Conservation (phyloP, 345 rosid species). For the Pistacia vera region DNA sequence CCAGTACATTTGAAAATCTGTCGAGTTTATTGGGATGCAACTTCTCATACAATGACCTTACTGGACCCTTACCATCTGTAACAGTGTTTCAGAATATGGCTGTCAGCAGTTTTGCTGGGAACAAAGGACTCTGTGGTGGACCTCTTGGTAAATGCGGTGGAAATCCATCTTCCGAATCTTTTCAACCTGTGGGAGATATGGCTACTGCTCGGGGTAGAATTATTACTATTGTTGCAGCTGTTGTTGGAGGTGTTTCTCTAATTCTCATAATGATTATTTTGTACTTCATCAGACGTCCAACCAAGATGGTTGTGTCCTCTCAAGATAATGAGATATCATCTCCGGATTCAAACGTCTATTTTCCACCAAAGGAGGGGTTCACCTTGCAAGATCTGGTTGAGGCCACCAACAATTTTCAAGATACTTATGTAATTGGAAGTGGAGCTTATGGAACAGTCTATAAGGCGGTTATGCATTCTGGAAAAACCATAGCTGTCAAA, state of each 20-base stretch:
- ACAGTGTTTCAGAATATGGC: conserved; percentile 66
- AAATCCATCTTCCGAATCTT: conserved; percentile 39
- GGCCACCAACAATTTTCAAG: conserved; percentile 76
- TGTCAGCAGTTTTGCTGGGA: conserved; percentile 60
- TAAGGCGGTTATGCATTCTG: conserved; percentile 75
- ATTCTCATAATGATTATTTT: conserved; percentile 62
- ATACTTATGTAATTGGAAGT: conserved; percentile 75
- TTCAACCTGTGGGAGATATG: conserved; percentile 23
- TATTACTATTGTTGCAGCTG: conserved; percentile 54
- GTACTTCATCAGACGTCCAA: conserved; percentile 61
- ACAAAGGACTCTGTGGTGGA: conserved; percentile 80
- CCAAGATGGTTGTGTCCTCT: conserved; percentile 41
- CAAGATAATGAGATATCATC: conserved; percentile 51
- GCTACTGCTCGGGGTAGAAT: conserved; percentile 53
- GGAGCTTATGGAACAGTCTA: conserved; percentile 98
- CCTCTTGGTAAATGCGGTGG: conserved; percentile 54
- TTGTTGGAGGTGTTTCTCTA: conserved; percentile 77
- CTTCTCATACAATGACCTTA: conserved; percentile 84
- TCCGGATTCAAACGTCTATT: conserved; percentile 65
- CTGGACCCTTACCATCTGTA: conserved; percentile 65
- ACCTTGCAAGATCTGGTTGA: conserved; percentile 83
- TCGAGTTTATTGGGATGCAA: conserved; percentile 86
- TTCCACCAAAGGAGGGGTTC: conserved; percentile 82
- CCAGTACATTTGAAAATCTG: conserved; percentile 58
- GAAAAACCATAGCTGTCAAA: conserved; percentile 77